A percentile compares a stretch with the other conserved stretches of the same genome.
Evolutionary conservation across 208 protist species (phyloP).

Genomic region (Wallacemonas sp.): DNA sequence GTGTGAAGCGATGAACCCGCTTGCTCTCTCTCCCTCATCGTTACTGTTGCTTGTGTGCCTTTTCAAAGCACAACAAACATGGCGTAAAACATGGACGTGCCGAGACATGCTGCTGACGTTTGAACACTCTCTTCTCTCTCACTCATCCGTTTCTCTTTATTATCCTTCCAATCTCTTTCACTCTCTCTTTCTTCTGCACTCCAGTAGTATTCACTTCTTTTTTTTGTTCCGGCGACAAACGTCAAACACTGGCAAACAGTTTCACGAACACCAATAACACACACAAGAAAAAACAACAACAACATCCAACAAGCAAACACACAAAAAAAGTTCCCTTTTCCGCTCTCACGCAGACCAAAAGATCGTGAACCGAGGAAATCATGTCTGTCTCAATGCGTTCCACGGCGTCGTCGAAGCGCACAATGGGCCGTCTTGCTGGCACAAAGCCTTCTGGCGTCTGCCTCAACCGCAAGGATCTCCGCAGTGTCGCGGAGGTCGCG

Average conservation of each 20-base stretch:
- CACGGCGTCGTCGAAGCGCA: constrained; percentile 35
- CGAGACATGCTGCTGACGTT: too few species aligned
- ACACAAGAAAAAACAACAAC: not conserved
- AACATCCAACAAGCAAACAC: constrained; percentile 3
- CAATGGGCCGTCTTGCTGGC: constrained; percentile 47
- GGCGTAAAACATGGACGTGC: too few species aligned
- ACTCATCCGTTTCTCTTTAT: too few species aligned
- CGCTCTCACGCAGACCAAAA: not conserved
- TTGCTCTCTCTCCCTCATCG: too few species aligned
- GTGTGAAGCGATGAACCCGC: too few species aligned
- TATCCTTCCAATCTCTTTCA: constrained; percentile 11
- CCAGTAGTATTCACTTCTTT: constrained; percentile 9
- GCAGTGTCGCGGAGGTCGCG: constrained; percentile 74
- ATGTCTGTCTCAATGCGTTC: constrained; percentile 17
- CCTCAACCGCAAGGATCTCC: constrained; percentile 86
- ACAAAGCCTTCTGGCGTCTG: constrained; percentile 70
- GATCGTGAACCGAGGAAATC: not conserved
- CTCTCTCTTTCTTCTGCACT: constrained; percentile 11
- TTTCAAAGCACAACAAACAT: too few species aligned
- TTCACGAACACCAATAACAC: not conserved
- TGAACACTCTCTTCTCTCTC: too few species aligned
- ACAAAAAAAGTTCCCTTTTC: constrained; percentile 21
- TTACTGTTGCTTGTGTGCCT: too few species aligned
- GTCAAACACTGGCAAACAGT: not conserved
- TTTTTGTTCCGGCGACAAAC: constrained; percentile 11